A percentile compares a stretch with the other conserved stretches of the same genome.
Conservation (phyloP, 2,329 filamentous ascomycete genomes). For the Pseudogymnoascus sp. region DNA sequence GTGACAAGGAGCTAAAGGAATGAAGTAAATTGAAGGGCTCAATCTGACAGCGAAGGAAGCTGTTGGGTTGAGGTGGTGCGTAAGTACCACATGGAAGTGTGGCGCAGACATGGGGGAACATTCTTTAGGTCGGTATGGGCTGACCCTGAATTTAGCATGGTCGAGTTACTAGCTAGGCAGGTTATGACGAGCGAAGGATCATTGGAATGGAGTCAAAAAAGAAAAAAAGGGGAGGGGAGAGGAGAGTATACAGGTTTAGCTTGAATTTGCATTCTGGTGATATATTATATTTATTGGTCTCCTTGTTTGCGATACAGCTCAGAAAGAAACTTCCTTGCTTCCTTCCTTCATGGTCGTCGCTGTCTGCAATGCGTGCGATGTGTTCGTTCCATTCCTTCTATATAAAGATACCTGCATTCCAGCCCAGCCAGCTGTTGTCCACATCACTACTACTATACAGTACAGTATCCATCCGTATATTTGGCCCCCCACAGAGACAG, state of each 20-base stretch:
- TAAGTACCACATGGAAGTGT: slow-evolving; percentile 3
- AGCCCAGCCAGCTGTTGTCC: background rate
- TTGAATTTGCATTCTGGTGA: background rate
- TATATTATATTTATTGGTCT: background rate
- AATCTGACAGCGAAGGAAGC: background rate
- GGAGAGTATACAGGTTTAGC: background rate
- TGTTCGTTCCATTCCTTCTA: background rate
- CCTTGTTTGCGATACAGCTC: background rate
- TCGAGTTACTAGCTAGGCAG: background rate
- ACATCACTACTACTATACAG: background rate
- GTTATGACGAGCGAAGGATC: background rate
- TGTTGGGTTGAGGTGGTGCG: slow-evolving; percentile 2
- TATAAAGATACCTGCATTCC: background rate
- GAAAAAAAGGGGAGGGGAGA: background rate
- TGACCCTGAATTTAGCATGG: background rate
- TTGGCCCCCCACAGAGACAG: background rate
- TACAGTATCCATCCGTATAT: background rate
- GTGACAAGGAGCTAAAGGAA: background rate
- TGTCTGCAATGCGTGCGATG: background rate
- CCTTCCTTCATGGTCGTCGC: background rate
- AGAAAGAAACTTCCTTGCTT: background rate
- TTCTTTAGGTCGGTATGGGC: background rate
- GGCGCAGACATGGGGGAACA: slow-evolving; percentile 2
- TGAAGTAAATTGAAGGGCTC: background rate
- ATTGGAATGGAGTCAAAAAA: background rate